These are phyloP conservation scores for Yamadazyma phyllophila DNA, from an alignment of 805 yeast species.

Conservation along the genomic window DNA sequence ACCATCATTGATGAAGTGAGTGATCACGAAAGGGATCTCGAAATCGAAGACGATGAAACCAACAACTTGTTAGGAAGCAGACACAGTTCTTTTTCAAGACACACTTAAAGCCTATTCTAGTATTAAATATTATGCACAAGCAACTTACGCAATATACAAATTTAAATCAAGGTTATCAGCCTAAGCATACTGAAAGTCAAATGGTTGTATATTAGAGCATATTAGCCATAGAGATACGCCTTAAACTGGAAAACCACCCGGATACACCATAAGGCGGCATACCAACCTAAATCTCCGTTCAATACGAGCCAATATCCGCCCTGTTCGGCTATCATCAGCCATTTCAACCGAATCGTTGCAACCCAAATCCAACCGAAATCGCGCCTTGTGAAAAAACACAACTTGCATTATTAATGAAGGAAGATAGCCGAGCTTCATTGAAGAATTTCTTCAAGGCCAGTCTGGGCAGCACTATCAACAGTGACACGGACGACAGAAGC, in stretches of 20 bases:
- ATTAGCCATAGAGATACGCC: too few species aligned
- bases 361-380: neutral
- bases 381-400: neutral
- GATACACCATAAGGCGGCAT: too few species aligned
- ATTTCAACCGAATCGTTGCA: neutral
- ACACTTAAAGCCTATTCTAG: neutral
- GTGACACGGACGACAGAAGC: constrained; percentile 7
- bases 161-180: too few species aligned
- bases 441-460: constrained; percentile 12
- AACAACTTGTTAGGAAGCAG: constrained; percentile 2
- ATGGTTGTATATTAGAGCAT: too few species aligned
- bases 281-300: too few species aligned
- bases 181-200: too few species aligned
- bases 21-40: constrained; percentile 35
- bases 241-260: too few species aligned
- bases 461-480: constrained; percentile 1
- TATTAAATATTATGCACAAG: neutral
- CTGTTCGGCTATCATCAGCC: neutral
- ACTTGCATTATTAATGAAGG: constrained; percentile 3
- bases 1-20: constrained; percentile 74
- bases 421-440: constrained; percentile 8
- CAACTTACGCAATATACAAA: neutral
- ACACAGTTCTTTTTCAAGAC: neutral
- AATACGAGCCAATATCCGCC: neutral
- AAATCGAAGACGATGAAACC: constrained; percentile 7